phyloP scores from a whole-genome alignment of 2,329 filamentous ascomycete species.

The Alternaria burnsii region DNA sequence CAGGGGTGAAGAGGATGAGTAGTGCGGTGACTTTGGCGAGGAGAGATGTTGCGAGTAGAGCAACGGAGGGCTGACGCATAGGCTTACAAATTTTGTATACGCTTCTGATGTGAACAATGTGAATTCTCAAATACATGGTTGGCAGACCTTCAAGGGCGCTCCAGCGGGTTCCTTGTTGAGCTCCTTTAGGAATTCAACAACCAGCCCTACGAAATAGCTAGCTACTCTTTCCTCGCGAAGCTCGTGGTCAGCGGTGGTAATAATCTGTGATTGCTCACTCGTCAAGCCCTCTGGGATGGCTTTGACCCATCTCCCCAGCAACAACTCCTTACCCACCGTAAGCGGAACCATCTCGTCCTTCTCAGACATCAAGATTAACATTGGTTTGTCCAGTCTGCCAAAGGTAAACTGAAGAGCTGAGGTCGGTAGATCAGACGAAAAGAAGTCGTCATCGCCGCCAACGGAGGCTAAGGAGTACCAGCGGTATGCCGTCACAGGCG shows the following conservation, averaged over 20 bases:
- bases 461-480: conserved; percentile 25
- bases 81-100: not conserved
- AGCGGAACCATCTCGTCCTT: conserved; percentile 28
- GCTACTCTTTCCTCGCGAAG: not conserved
- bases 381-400: conserved; percentile 19
- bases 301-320: conserved; percentile 7
- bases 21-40: not conserved
- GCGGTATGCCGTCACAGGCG: conserved; percentile 27
- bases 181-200: not conserved
- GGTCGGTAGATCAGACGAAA: conserved; percentile 20
- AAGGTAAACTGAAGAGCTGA: not conserved
- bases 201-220: not conserved
- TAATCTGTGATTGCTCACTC: not conserved
- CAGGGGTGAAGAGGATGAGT: conserved; percentile 19
- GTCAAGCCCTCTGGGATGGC: not conserved
- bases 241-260: conserved; percentile 1
- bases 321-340: conserved; percentile 14
- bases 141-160: not conserved
- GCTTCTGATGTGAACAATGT: not conserved
- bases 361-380: conserved; percentile 19
- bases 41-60: not conserved
- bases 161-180: not conserved
- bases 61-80: not conserved
- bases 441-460: conserved; percentile 31
- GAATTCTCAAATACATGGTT: not conserved